Evolutionary conservation across 352 stramenopile species (phyloP), one percentile per base, ranked within the genome.

Genomic region (Globisporangium emineosum): DNA sequence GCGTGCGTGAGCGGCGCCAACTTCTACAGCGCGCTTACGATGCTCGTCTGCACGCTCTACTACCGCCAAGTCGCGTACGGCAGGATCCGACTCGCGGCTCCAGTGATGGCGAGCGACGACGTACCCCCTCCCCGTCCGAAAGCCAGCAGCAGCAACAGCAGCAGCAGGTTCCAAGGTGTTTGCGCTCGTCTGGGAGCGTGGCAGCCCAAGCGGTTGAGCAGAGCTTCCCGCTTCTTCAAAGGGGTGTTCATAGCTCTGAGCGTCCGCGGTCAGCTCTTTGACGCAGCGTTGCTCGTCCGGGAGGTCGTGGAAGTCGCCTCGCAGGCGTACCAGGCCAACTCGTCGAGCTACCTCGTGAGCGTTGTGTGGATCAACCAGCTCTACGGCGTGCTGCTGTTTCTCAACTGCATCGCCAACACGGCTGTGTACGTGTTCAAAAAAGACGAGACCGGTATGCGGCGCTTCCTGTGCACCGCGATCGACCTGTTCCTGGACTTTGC

Each of bases 361-460:
- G 68, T 62, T 40, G 25, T 70, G 21, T 75, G 68, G 71, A 72
- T 78, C 9, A 78, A 75, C 45, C 65, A 78, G 56, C 61, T 73
- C 19, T 78, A 73, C 33, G 65, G 53, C 0, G 47, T 56, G 5
- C 35, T 75, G 10, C 51, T 78, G 1, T 73, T 65, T 30, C 27
- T 73, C 57, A 78, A 75, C 35, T 75, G 67, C 43, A 49, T 62
- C 25, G 51, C 71, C 5, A 75, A 68, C 51, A 74, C 62, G 2
- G 56, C 57, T 2, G 67, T 74, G 8, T 62, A 74, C 49, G 25
- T 62, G 19, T 40, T 74, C 35, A 66, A 69, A 29, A n/a, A 55
- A 13, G 55, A 77, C 1, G 37, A 74, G 29, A 61, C 58, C 4
- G 70, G 70, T 13, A 53, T 68, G 7, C 62, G 70, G 9, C 55